Percentiles rank a stretch among this genome's conserved stretches.
phyloP scores from a whole-genome alignment of 139 green algal species.

The Choricystis sp. region DNA sequence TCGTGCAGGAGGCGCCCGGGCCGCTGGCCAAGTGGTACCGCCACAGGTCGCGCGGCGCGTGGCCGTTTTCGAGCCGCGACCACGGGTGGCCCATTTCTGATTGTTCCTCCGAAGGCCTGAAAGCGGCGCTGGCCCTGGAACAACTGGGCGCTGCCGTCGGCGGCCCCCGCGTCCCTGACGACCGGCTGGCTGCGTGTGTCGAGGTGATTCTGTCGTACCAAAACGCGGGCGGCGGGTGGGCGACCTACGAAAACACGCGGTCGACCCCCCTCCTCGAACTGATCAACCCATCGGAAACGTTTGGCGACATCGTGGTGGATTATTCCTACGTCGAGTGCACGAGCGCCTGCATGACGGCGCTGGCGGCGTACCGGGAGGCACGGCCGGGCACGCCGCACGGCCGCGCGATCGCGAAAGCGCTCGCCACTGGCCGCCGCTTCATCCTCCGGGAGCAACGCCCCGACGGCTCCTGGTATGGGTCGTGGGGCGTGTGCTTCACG shows the following conservation, averaged over 20 bases:
- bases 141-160: constrained; percentile 20
- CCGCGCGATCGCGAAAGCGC: constrained; percentile 14
- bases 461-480: constrained; percentile 94
- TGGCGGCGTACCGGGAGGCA: constrained; percentile 43
- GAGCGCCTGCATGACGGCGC: constrained; percentile 80
- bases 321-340: constrained; percentile 96
- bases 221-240: constrained; percentile 84
- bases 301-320: constrained; percentile 99
- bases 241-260: constrained; percentile 95
- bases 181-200: constrained; percentile 56
- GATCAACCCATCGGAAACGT: constrained; percentile 97
- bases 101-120: constrained; percentile 57
- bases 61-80: constrained; percentile 88
- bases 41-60: constrained; percentile 91
- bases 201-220: constrained; percentile 68
- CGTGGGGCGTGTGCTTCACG: constrained; percentile 98
- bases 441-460: constrained; percentile 43
- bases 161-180: constrained; percentile 35
- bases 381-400: constrained; percentile 12
- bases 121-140: constrained; percentile 60
- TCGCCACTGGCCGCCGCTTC: constrained; percentile 13
- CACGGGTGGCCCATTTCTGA: constrained; percentile 98
- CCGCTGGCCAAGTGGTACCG: constrained; percentile 68
- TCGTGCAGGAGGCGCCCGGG: constrained; percentile 50
- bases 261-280: constrained; percentile 57